Evolutionary conservation across 1,139 yeast species (phyloP).

Genomic region (Kodamaea ohmeri): DNA sequence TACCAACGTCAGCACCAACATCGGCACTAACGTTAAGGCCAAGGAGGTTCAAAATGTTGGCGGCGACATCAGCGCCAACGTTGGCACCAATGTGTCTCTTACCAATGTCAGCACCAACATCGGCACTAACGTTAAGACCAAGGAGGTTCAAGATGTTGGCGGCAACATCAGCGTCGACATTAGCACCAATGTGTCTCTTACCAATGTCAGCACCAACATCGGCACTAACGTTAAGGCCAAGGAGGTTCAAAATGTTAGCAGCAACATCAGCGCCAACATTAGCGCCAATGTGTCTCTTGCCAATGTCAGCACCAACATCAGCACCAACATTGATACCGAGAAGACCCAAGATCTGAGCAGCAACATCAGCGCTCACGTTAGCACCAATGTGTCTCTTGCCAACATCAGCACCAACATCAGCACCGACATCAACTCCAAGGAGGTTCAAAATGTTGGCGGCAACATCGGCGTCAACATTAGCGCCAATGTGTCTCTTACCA

Average conservation of each 20-base stretch:
- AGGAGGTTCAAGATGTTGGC: too few species aligned
- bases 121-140: too few species aligned
- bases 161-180: too few species aligned
- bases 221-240: too few species aligned
- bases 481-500: conserved; percentile 21
- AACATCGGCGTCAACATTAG: conserved; percentile 13
- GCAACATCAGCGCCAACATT: conserved; percentile 1
- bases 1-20: too few species aligned
- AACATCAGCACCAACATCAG: conserved; percentile 8
- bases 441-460: conserved; percentile 5
- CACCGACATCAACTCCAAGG: conserved; percentile 6
- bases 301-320: conserved; percentile 6
- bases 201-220: too few species aligned
- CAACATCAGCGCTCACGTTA: conserved; percentile 7
- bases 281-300: conserved; percentile 6
- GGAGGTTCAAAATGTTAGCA: conserved; percentile 6
- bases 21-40: too few species aligned
- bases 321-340: conserved; percentile 10
- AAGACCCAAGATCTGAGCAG: conserved; percentile 10
- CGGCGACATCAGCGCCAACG: too few species aligned
- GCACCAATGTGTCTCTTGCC: conserved; percentile 8
- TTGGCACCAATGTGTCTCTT: too few species aligned
- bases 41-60: too few species aligned
- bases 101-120: too few species aligned
- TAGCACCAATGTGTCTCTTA: too few species aligned